Conservation (phyloP, 768 basidiomycete genomes). For the Collybia mongolica region DNA sequence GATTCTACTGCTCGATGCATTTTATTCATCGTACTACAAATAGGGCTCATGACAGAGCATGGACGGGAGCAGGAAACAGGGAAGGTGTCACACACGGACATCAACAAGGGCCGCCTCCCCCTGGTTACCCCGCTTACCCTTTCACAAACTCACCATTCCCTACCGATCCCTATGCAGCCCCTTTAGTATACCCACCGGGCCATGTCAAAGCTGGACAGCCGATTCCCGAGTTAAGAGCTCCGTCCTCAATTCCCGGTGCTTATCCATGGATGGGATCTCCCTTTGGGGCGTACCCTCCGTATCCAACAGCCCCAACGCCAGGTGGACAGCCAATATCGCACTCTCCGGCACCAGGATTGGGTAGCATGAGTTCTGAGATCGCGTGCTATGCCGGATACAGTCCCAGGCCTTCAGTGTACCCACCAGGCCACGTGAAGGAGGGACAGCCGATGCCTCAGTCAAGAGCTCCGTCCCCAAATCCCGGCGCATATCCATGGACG, state of each 20-base stretch:
- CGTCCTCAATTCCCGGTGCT: conserved; percentile 52
- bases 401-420: no score
- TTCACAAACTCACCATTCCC: conserved; percentile 20
- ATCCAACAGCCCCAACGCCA: no score
- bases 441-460: no score
- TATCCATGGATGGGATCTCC: neutral
- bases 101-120: conserved; percentile 44
- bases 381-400: no score
- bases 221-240: conserved; percentile 40
- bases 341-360: no score
- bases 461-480: no score
- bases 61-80: conserved; percentile 42
- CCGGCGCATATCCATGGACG: no score
- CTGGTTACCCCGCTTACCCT: conserved; percentile 19
- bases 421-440: no score
- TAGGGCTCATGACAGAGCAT: conserved; percentile 49
- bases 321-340: no score
- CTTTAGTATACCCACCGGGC: conserved; percentile 48
- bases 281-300: no score
- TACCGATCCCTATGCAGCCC: conserved; percentile 20
- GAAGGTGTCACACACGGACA: conserved; percentile 46
- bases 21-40: conserved; percentile 1
- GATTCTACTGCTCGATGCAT: conserved; percentile 1
- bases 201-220: conserved; percentile 58
- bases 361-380: no score